phyloP scores from a whole-genome alignment of 148 eudicot genomes.

The Vaccinium corymbosum region DNA sequence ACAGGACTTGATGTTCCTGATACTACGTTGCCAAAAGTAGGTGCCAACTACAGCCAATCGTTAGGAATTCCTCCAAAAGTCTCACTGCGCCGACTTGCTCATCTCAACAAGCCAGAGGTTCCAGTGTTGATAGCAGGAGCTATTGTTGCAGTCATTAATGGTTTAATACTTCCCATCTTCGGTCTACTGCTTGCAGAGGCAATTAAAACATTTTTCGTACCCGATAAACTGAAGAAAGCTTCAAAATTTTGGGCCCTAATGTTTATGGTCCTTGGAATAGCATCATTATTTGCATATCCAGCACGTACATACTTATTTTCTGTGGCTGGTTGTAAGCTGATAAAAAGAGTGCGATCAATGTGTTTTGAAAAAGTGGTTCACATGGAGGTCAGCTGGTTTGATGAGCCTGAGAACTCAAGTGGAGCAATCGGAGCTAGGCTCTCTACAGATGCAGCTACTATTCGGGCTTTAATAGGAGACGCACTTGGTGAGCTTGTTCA shows the following conservation, averaged over 20 bases:
- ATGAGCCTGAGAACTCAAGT: conserved; percentile 65
- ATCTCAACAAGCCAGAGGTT: conserved; percentile 59
- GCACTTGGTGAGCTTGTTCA: conserved; percentile 67
- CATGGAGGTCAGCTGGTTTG: conserved; percentile 89
- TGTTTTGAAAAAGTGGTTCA: conserved; percentile 67
- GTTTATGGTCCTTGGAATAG: conserved; percentile 31
- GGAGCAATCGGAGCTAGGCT: conserved; percentile 89
- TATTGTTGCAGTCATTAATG: conserved; percentile 36
- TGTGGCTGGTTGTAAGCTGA: conserved; percentile 49
- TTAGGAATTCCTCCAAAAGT: conserved; percentile 39
- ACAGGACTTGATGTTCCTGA: conserved; percentile 22
- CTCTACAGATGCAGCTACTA: conserved; percentile 65
- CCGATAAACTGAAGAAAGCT: conserved; percentile 32
- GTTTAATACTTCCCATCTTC: conserved; percentile 41
- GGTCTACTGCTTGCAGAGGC: conserved; percentile 31
- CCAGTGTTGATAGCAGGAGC: conserved; percentile 42
- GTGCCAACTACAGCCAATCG: conserved; percentile 2
- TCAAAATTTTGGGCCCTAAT: conserved; percentile 47
- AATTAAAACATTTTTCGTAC: conserved; percentile 33
- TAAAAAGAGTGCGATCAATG: conserved; percentile 13
- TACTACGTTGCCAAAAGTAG: conserved; percentile 15
- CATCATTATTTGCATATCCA: conserved; percentile 31
- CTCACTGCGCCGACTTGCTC: conserved; percentile 45
- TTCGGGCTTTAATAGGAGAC: conserved; percentile 78
- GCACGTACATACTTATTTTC: conserved; percentile 37